Evolutionary conservation across 352 stramenopile genomes (phyloP).

Genomic region (Globisporangium iwayamae): DNA sequence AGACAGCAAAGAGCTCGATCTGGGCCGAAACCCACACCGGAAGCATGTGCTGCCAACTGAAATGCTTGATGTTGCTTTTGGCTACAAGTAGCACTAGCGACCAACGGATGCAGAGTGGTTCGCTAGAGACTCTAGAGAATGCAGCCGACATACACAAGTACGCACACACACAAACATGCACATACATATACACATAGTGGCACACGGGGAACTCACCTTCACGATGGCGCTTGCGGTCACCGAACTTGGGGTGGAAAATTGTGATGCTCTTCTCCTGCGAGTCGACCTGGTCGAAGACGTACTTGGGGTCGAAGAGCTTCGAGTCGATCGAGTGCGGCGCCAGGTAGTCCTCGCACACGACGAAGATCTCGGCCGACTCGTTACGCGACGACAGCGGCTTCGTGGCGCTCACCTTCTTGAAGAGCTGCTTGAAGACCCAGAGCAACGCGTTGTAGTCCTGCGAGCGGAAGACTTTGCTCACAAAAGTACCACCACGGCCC

Average conservation of each 20-base stretch:
- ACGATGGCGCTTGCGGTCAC: conserved; percentile 92
- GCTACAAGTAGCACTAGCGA: conserved; percentile 87
- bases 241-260: conserved; percentile 98
- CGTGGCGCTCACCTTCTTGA: conserved; percentile 96
- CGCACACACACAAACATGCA: conserved; percentile 24
- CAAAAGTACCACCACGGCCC: conserved; percentile 89
- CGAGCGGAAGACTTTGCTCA: conserved; percentile 97
- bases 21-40: conserved; percentile 18
- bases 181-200: conserved; percentile 23
- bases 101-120: conserved; percentile 63
- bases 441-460: conserved; percentile 98
- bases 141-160: conserved; percentile 46
- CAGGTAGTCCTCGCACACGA: conserved; percentile 96
- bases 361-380: conserved; percentile 99
- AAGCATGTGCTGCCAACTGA: conserved; percentile 46
- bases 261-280: conserved; percentile 86
- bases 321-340: conserved; percentile 97
- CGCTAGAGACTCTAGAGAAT: conserved; percentile 90
- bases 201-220: conserved; percentile 60
- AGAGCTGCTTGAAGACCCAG: conserved; percentile 99
- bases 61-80: conserved; percentile 88
- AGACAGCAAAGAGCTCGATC: conserved; percentile 41
- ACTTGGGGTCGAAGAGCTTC: conserved; percentile 96
- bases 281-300: conserved; percentile 96
- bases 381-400: conserved; percentile 98